Base-by-base conservation (phyloP, 2,329 filamentous ascomycete species). In the Phialemoniopsis sp. region DNA sequence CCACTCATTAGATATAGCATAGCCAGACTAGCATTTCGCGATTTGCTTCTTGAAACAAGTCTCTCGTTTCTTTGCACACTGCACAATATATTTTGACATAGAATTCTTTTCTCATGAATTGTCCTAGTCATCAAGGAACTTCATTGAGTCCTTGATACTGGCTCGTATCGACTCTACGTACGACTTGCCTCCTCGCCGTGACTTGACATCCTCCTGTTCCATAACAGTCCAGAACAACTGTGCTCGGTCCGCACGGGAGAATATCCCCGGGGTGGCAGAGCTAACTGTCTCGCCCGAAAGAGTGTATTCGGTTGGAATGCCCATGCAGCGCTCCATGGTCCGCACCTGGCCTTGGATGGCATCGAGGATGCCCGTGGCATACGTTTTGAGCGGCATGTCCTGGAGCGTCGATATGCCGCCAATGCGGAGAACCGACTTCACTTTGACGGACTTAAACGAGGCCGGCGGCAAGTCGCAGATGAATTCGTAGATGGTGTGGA, bases 401-500 rank as follows among this genome's bases (percentile, higher is more conserved):
- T 50, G 49, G 32, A 49, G 43, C 34, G 49, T 45, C 19, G 49
- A 40, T 14, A 52, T 26, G 8, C 49, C 46, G 36, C 44, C 47
- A 37, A 52, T 52, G 21, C 46, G 47, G 34, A 52, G 42, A 31
- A 50, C 49, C 38, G 47, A 46, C 29, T 52, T 52, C 41, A 52
- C 46, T 36, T 50, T 50, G 34, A 48, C 34, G 15, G 44, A 44
- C 43, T 44, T 37, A 30, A 38, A 44, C 2, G 44, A 32, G 16
- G 46, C 39, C 13, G 16, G 35, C 38, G 46, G 38, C 39, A 46
- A 28, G 35, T 43, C 19, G 43, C 43, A 46, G 36, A 50, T 19
- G 39, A 32, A 39, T 34, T 34, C 39, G 29, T 47, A 37, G 32
- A 45, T 43, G 34, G 32, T 18, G 37, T 47, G 35, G 39, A 50